Base-by-base conservation (phyloP, 1,284 basidiomycete species). In the Lignosus rhinocerotis region DNA sequence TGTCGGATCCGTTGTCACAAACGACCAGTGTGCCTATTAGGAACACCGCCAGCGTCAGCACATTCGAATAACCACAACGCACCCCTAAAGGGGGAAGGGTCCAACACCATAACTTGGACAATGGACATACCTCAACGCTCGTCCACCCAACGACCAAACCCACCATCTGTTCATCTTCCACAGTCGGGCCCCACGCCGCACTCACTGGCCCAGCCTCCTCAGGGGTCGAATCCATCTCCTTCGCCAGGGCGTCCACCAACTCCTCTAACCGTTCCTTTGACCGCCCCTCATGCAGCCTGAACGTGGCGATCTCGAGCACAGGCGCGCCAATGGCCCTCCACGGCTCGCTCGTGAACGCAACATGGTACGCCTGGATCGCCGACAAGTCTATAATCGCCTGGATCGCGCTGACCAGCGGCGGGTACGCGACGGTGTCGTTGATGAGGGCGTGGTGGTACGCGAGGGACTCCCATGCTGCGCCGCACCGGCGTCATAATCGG, bases 401-500 rank as follows among this genome's bases (percentile, higher is more conserved):
- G 42, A 42, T 42, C 3, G 49, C 32, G 32, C 51, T 49, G 12
- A 54, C 53, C 11, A 66, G 61, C 16, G 33, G 34, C 16, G 64
- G 64, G 51, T 66, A 67, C 21, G 38, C 43, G 17, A 45, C 57
- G 11, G 50, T 6, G 54, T 63, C 57, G 16, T 61, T 58, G 54
- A 60, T 58, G 33, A 62, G 53, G 38, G 50, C 45, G 17, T 50
- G 10, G 59, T 64, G 66, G 45, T 58, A 60, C 50, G 62, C 63
- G 47, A 64, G 54, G n/a, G 21, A n/a, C 21, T 61, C 62, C 65
- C 62, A 70, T 17, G 58, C 68, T 68, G 48, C 16, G 33, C 57
- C 11, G 31, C 14, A 19, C 16, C 12, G n/a, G n/a, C n/a, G n/a
- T n/a, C n/a, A n/a, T n/a, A n/a, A n/a, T n/a, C n/a, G 21, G 41